Conservation (phyloP, 1,284 basidiomycete genomes). For the Apiotrichum gracile region DNA sequence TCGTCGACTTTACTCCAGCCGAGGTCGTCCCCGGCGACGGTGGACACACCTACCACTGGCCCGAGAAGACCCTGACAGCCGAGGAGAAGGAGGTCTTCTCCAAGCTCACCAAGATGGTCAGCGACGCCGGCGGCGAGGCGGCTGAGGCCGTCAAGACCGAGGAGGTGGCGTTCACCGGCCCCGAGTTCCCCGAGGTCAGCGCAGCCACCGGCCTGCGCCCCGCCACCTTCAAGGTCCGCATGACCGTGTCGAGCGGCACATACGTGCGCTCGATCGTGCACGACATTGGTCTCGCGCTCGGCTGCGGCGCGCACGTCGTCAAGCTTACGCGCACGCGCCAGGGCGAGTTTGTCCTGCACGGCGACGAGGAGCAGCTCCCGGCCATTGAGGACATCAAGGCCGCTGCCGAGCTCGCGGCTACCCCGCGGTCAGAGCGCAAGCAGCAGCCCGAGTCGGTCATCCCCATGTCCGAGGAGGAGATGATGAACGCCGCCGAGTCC, state of each 20-base stretch:
- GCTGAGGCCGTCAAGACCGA: conserved; percentile 23
- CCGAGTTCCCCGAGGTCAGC: conserved; percentile 47
- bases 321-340: conserved; percentile 78
- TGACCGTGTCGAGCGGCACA: conserved; percentile 94
- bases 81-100: conserved; percentile 67
- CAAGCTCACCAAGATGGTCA: conserved; percentile 52
- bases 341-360: conserved; percentile 63
- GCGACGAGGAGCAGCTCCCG: conserved; percentile 26
- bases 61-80: conserved; percentile 60
- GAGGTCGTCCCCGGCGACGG: conserved; percentile 41
- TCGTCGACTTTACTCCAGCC: conserved; percentile 50
- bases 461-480: conserved; percentile 40
- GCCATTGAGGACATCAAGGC: conserved; percentile 15
- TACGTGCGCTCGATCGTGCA: conserved; percentile 90
- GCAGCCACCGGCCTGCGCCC: conserved; percentile 49
- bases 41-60: conserved; percentile 61
- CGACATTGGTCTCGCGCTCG: conserved; percentile 74
- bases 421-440: not conserved
- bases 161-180: conserved; percentile 26
- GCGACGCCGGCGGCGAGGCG: conserved; percentile 29
- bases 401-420: not conserved
- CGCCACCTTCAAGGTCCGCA: conserved; percentile 75
- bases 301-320: conserved; percentile 83
- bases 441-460: not conserved
- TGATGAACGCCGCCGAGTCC: conserved; percentile 22